Evolutionary conservation across 2,329 filamentous ascomycete genomes (phyloP), one percentile per base, ranked within the genome.

Genomic region (Neonectria punicea): DNA sequence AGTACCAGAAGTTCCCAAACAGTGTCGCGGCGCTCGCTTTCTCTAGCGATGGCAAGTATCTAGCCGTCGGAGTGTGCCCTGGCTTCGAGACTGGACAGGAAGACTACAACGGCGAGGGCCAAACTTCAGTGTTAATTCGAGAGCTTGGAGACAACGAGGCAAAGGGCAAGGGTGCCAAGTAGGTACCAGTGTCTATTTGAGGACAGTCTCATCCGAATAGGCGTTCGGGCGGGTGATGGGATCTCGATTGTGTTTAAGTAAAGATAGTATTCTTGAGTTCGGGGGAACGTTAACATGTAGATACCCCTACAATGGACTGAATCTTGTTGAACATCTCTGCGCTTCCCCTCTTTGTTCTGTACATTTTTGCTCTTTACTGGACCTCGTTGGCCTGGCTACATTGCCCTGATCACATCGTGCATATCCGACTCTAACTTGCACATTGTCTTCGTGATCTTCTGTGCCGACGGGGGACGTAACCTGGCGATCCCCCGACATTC

Each of bases 21-120:
- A 93, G 90, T 74, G 89, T 98, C 8, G 90, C 92, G 10, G 90
- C 91, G 0, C 81, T 97, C 66, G 87, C 88, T 1, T 98, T 97
- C 78, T 93, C 90, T 43, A 83, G 82, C 1, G 90, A 96, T 73
- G 94, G 94, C 8, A 91, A 87, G 71, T 91, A 90, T 68, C 83
- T 97, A 39, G 94, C 93, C 22, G 87, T 97, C 47, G 94, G 87
- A 10, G 88, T 94, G 9, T 96, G 93, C 73, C 93, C 93, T 0
- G 93, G 93, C 1, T 97, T 97, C 74, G 94, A 97, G 82, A 97
- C 86, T 22, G 93, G 92, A 4, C 91, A 93, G 80, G 92, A 97
- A 70, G 91, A 96, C 70, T 91, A 93, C 64, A 85, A 83, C 41
- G 89, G 89, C 1, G 89, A 90, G 66, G 93, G 93, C 7, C 86